Evolutionary conservation across 345 rosid species (phyloP).

Genomic region (Mallotus nudiflorus): DNA sequence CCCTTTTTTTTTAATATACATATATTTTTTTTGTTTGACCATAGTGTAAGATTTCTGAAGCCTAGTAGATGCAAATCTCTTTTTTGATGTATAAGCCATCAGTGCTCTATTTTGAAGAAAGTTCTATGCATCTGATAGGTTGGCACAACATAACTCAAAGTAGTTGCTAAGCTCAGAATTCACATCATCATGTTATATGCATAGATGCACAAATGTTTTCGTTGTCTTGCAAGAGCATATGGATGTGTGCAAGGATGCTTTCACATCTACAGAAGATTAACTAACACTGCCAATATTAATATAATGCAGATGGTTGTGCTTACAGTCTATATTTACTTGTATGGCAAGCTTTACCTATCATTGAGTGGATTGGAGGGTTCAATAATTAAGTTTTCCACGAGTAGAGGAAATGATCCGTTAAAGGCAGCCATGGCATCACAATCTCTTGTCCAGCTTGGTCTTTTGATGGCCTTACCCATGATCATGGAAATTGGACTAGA

Average conservation of each 20-base stretch:
- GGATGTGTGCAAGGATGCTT: background rate
- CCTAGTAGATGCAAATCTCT: background rate
- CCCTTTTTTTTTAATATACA: too few species aligned
- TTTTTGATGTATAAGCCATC: too few species aligned
- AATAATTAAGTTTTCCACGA: constrained; percentile 59
- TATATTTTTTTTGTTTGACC: background rate
- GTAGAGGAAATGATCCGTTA: constrained; percentile 68
- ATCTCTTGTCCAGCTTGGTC: constrained; percentile 85
- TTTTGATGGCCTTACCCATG: constrained; percentile 86
- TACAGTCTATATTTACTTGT: constrained; percentile 72
- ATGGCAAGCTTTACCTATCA: constrained; percentile 82
- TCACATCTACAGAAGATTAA: background rate
- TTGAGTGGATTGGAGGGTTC: constrained; percentile 89
- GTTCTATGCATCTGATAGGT: too few species aligned
- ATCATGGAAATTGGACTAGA: constrained; percentile 97
- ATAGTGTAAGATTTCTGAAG: background rate
- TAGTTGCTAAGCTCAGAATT: too few species aligned
- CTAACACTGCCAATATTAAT: constrained; percentile 1
- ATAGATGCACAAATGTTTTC: too few species aligned
- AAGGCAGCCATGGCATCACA: constrained; percentile 94
- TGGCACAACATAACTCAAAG: too few species aligned
- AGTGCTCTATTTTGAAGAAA: too few species aligned
- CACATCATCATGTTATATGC: too few species aligned
- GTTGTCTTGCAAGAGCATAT: too few species aligned
- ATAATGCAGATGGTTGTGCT: constrained; percentile 69